Base-by-base conservation (phyloP, 495 filamentous ascomycete genomes). In the Pseudoneurospora amorphoporcata region DNA sequence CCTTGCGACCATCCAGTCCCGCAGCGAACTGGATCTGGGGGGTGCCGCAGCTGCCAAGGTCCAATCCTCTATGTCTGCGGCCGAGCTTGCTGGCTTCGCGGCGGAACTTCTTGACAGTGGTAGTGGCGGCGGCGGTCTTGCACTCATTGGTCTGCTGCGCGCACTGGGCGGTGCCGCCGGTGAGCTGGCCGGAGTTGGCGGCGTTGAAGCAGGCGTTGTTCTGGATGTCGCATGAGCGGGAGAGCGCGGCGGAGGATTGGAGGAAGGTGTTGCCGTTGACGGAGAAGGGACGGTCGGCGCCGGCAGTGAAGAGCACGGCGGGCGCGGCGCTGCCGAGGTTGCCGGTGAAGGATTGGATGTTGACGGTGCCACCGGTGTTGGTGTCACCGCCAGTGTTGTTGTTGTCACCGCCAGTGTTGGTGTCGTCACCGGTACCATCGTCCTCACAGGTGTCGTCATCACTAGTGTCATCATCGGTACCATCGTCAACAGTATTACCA, bases 271-370 rank as follows among this genome's bases (percentile, higher is more conserved):
- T 76, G 38, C 87, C 87, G 77, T 87, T 86, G 45, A 89, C 87
- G 17, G 77, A 71, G 82, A 89, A 89, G 70, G 88, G 87, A 58
- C 85, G 81, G 43, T 79, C 77, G 10, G 83, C 75, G 16, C 82
- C 81, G 7, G 84, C 78, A 53, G 81, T 77, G 74, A 78, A 81
- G 74, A 83, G 77, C 39, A 89, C 84, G 10, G 87, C 77, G 6
- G 87, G 84, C 4, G 86, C 76, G 7, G 82, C 73, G 12, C 86
- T 85, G 72, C 88, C 88, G 41, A 90, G 85, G 68, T 77, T 76
- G 68, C 86, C 87, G 68, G 82, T 85, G 84, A 89, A 90, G 69
- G 82, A 76, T 79, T 90, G 88, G 58, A 89, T 81, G 76, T 89
- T 85, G 75, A 79, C 77, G 35, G 73, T 76, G 29, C 77, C 79